These are phyloP conservation scores for Juncus inflexus DNA, from an alignment of 176 grass and related monocot species.

Conservation along the genomic window DNA sequence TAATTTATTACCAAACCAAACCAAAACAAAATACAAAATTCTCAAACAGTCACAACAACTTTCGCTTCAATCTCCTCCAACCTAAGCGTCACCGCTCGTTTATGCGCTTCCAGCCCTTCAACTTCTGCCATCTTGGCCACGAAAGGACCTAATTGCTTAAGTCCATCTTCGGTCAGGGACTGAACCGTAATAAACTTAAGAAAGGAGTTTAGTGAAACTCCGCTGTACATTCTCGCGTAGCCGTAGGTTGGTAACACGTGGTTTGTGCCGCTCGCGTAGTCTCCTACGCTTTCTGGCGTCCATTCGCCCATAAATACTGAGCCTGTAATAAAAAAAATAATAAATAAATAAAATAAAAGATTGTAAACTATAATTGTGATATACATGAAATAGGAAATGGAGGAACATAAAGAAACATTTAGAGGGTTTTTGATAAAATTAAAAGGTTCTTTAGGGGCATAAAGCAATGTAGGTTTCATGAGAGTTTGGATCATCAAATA, in stretches of 20 bases:
- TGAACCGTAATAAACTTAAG: constrained; percentile 95
- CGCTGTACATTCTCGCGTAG: constrained; percentile 94
- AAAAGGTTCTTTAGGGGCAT: too few species aligned
- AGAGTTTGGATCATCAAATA: too few species aligned
- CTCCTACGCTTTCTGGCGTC: constrained; percentile 89
- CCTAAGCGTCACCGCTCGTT: constrained; percentile 83
- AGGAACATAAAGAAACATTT: neutral
- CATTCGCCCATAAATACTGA: constrained; percentile 90
- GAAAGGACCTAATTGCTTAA: constrained; percentile 59
- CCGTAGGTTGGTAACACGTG: constrained; percentile 91
- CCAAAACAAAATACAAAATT: neutral
- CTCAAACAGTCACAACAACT: constrained; percentile 44
- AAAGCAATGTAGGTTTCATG: too few species aligned
- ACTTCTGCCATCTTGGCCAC: constrained; percentile 91
- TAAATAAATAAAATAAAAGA: too few species aligned
- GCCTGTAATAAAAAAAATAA: constrained; percentile 33
- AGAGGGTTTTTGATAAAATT: neutral
- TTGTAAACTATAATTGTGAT: neutral
- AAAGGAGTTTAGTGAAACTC: constrained; percentile 84
- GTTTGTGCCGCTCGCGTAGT: constrained; percentile 85
- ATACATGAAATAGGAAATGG: neutral
- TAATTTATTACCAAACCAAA: constrained; percentile 12
- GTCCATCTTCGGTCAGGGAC: constrained; percentile 75
- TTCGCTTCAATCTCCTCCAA: constrained; percentile 51
- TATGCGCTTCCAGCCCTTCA: constrained; percentile 90